These are phyloP conservation scores for Dentipellis sp. DNA, from an alignment of 768 basidiomycete species.

Conservation along the genomic window DNA sequence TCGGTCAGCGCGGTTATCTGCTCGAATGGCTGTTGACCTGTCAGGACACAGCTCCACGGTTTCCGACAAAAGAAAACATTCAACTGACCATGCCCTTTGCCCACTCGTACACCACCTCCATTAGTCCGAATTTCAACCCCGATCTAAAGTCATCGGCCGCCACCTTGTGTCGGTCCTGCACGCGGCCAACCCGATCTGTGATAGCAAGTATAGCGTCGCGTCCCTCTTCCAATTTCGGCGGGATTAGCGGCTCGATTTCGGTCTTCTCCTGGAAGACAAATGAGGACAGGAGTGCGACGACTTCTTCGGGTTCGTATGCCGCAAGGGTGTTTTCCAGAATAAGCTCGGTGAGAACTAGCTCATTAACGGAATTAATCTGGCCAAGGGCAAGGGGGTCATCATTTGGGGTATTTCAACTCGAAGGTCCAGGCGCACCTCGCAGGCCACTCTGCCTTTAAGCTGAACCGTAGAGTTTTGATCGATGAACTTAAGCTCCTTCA, in stretches of 20 bases:
- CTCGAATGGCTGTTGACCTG: constrained; percentile 72
- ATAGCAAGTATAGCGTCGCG: constrained; percentile 70
- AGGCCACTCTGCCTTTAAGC: constrained; percentile 94
- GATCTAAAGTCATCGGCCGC: constrained; percentile 69
- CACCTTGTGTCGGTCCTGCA: constrained; percentile 79
- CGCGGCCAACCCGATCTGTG: constrained; percentile 64
- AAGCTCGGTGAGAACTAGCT: constrained; percentile 91
- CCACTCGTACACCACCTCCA: constrained; percentile 99
- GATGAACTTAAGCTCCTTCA: constrained; percentile 88
- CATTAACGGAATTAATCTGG: constrained; percentile 97
- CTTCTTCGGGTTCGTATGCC: constrained; percentile 87
- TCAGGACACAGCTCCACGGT: neutral
- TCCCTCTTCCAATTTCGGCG: constrained; percentile 73
- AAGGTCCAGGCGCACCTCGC: constrained; percentile 55
- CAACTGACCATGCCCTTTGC: constrained; percentile 88
- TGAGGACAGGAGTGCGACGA: constrained; percentile 89
- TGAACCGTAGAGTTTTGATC: constrained; percentile 93
- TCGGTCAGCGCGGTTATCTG: constrained; percentile 91
- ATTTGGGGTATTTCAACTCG: neutral
- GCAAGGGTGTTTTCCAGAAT: constrained; percentile 94
- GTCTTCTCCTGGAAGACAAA: constrained; percentile 99
- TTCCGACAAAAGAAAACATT: neutral
- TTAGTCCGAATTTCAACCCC: constrained; percentile 80
- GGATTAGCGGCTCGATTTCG: constrained; percentile 76
- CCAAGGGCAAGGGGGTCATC: neutral